Base-by-base conservation (phyloP, 495 filamentous ascomycete species). In the Daldinia caldariorum region DNA sequence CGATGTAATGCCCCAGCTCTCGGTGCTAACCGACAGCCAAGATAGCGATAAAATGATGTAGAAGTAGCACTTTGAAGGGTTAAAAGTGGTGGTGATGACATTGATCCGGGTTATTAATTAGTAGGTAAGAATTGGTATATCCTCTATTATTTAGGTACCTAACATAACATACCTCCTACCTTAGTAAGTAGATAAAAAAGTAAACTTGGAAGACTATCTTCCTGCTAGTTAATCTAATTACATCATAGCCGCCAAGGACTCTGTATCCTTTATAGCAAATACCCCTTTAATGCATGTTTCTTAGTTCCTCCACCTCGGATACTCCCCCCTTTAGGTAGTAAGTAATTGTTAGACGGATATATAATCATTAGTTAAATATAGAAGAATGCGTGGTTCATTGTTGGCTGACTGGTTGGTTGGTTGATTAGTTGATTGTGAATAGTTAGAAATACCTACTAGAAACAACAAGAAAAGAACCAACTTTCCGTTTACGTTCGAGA, bases 241-340 rank as follows among this genome's bases (percentile, higher is more conserved):
- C 69, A 65, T 72, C 69, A 72, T 71, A 71, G 63, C 54, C 45
- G 8, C 50, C 32, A n/a, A 58, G 12, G 6, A 58, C 41, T n/a
- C n/a, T n/a, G 18, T 59, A 26, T 26, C 29, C 31, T 56, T 13
- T 65, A 65, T 43, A 65, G n/a, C 20, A 16, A 65, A 57, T 13
- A 56, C 41, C 12, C 63, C 55, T 37, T 22, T 70, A 34, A 16
- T 61, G 51, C 58, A 65, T 66, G 61, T 54, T 35, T 14, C 16
- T 45, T 18, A 20, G 26, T 26, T 3, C 3, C 1, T 26, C 26
- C 3, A 26, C 3, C 26, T 26, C 26, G 26, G 3, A 26, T 26
- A n/a, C n/a, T n/a, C n/a, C n/a, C n/a, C n/a, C n/a, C n/a, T n/a
- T n/a, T n/a, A n/a, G n/a, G n/a, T n/a, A n/a, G n/a, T n/a, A n/a